Base-by-base conservation (phyloP, 768 basidiomycete genomes). In the Pleurotus sapidus region DNA sequence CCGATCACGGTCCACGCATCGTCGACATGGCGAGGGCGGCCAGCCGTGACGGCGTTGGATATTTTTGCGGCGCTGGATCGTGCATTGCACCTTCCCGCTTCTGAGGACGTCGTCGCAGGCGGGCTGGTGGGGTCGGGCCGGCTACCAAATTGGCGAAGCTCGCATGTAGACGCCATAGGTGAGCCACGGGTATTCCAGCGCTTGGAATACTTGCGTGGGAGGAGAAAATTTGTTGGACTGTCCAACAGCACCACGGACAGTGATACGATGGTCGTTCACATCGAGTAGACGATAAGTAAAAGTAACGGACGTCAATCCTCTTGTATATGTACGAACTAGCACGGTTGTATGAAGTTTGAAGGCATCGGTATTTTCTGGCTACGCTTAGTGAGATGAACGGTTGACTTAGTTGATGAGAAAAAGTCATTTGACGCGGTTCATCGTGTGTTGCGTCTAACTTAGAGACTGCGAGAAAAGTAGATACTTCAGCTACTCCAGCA, bases 1-100 rank as follows among this genome's bases (percentile, higher is more conserved):
- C 39, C 51, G n/a, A 42, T 54, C 1, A 54, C 51, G 17, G 51
- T 54, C 37, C 39, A 54, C 25, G 51, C 51, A 3, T 27, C 51
- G 37, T 24, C 38, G 4, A 17, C 39, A 43, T n/a, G 37, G 38
- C 37, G 51, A 42, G 51, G 39, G 12, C 38, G 37, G 7, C 15
- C 38, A 11, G 24, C 24, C 6, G 51, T 54, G 18, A 40, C 38
- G 9, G 23, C 42, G 3, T 20, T 34, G 5, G 51, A 54, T 7
- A 39, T 54, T 23, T 17, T 54, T 18, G 2, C 24, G 15, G 18
- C 23, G 11, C 24, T 54, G 39, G 15, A 54, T 18, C 51, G 23
- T 3, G 39, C 20, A 5, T 9, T 54, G 24, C 17, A 43, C 5
- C 39, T 40, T 20, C 51, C 51, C 51, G 39, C 51, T 15, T 37